Conservation (phyloP, 225 moss, liverwort and hornwort genomes). For the Straminergon stramineum region DNA sequence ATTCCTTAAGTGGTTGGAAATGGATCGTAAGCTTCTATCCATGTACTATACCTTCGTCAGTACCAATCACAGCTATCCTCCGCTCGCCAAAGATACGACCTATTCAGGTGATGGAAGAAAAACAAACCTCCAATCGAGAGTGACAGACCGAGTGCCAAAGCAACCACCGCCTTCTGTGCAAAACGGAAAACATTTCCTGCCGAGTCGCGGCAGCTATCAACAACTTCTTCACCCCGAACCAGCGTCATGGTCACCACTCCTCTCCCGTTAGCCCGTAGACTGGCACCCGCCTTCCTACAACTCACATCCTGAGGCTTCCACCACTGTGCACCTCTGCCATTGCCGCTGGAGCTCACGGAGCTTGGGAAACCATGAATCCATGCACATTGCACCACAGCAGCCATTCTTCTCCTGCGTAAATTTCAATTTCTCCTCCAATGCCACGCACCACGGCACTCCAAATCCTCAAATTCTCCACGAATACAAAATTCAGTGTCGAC, state of each 20-base stretch:
- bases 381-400: constrained; percentile 30
- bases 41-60: not conserved
- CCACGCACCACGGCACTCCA: not conserved
- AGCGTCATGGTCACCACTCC: constrained; percentile 5
- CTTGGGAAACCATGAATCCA: not conserved
- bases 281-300: not conserved
- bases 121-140: constrained; percentile 61
- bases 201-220: not conserved
- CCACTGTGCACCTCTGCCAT: constrained; percentile 1
- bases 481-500: not conserved
- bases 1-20: too few species aligned
- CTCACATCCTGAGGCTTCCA: not conserved
- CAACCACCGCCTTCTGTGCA: constrained; percentile 37
- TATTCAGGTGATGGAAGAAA: not conserved
- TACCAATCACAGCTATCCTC: not conserved
- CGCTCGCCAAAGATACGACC: not conserved
- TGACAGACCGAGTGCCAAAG: constrained; percentile 65
- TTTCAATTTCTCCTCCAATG: not conserved
- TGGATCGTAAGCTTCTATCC: too few species aligned
- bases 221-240: not conserved
- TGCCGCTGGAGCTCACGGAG: not conserved
- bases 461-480: not conserved
- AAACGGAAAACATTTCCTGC: not conserved
- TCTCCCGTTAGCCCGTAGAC: not conserved
- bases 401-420: not conserved